Evolutionary conservation across 2,329 filamentous ascomycete species (phyloP).

Genomic region (Botrytis pseudocinerea): DNA sequence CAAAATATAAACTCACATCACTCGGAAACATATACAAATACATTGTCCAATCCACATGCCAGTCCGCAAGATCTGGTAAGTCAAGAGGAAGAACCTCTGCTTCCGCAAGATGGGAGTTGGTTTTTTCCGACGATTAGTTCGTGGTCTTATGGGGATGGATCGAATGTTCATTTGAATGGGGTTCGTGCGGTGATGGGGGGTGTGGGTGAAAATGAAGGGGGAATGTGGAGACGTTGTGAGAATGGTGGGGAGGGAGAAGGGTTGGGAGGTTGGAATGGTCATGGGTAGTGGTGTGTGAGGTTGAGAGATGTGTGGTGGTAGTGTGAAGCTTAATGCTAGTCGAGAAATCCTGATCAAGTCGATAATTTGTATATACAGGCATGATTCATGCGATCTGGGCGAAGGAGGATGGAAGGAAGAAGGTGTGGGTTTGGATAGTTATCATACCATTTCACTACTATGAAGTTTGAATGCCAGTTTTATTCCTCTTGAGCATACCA

Average conservation of each 20-base stretch:
- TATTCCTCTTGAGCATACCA: not conserved
- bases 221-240: not conserved
- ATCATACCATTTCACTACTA: not conserved
- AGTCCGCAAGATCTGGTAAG: not conserved
- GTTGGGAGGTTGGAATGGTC: not conserved
- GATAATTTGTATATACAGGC: not conserved
- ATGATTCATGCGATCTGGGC: too few relatives aligned
- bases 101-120: not conserved
- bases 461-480: not conserved
- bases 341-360: not conserved
- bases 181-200: not conserved
- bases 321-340: not conserved
- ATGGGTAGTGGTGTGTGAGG: not conserved
- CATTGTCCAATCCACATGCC: not conserved
- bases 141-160: not conserved
- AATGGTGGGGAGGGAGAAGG: not conserved
- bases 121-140: constrained; percentile 6
- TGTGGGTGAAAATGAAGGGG: not conserved
- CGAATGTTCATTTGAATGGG: not conserved
- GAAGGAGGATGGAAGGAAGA: not conserved
- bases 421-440: not conserved
- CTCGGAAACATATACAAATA: not conserved
- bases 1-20: not conserved
- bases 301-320: not conserved
- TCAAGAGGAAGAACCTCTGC: not conserved